Evolutionary conservation across 2,329 filamentous ascomycete genomes (phyloP).

Genomic region (Blastomyces parvus): DNA sequence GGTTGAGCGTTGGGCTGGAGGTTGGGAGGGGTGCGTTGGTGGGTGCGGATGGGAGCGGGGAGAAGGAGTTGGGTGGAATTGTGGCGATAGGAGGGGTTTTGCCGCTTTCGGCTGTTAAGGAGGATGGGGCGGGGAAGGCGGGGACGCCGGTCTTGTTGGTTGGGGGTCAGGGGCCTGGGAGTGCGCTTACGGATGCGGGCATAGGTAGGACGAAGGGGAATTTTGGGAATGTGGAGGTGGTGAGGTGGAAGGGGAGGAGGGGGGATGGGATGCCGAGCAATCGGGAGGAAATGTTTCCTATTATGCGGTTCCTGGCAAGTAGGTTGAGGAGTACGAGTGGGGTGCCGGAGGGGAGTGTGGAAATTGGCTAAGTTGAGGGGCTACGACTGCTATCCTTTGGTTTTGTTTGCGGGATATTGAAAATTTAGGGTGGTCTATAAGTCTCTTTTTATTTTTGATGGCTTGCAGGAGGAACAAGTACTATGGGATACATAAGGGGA

Average conservation of each 20-base stretch:
- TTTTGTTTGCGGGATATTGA: neutral
- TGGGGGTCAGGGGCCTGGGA: conserved; percentile 29
- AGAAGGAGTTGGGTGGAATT: conserved; percentile 29
- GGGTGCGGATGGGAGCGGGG: conserved; percentile 13
- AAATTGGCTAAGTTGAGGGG: conserved; percentile 25
- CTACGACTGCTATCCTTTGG: neutral
- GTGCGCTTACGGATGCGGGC: conserved; percentile 53
- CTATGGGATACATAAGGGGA: neutral
- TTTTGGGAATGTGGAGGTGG: conserved; percentile 58
- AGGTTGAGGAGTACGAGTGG: conserved; percentile 36
- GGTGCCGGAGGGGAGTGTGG: conserved; percentile 38
- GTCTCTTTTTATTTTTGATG: neutral
- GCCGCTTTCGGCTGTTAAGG: conserved; percentile 27
- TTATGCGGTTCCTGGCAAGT: conserved; percentile 65
- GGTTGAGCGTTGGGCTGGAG: conserved; percentile 46
- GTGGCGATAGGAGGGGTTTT: conserved; percentile 37
- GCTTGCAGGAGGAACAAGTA: conserved; percentile 16
- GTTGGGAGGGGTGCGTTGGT: conserved; percentile 21
- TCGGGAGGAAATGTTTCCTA: conserved; percentile 75
- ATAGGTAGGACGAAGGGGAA: conserved; percentile 54
- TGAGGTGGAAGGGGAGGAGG: conserved; percentile 56
- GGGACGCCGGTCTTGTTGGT: conserved; percentile 36
- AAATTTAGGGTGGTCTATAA: neutral
- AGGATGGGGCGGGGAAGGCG: conserved; percentile 23
- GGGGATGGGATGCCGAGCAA: conserved; percentile 76